A percentile compares a stretch with the other conserved stretches of the same genome.
Conservation (phyloP, 2,329 filamentous ascomycete species). For the Colletotrichum tropicale region DNA sequence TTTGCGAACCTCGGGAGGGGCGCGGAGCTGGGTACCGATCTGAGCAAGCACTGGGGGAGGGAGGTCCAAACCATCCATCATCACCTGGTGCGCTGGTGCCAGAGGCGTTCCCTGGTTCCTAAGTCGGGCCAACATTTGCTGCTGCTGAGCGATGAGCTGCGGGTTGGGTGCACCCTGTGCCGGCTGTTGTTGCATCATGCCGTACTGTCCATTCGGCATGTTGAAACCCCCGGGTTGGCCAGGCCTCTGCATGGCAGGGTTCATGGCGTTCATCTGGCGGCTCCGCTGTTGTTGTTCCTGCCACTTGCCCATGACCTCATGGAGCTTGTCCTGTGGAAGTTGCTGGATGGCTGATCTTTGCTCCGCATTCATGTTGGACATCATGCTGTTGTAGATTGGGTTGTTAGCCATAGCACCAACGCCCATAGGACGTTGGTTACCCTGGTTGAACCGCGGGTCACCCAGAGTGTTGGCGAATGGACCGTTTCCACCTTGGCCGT, state of each 20-base stretch:
- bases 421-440: conserved; percentile 45
- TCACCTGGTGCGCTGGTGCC: conserved; percentile 35
- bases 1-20: conserved; percentile 49
- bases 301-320: conserved; percentile 57
- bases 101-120: conserved; percentile 24
- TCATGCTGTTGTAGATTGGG: conserved; percentile 44
- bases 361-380: conserved; percentile 50
- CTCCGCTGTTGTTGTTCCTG: conserved; percentile 40
- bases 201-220: conserved; percentile 29
- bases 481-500: conserved; percentile 44
- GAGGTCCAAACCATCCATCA: conserved; percentile 56
- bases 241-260: conserved; percentile 34
- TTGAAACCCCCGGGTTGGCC: conserved; percentile 31
- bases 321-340: conserved; percentile 54
- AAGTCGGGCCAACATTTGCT: conserved; percentile 26
- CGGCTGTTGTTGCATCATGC: conserved; percentile 33
- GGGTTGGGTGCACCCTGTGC: conserved; percentile 29
- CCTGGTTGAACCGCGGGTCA: conserved; percentile 60
- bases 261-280: conserved; percentile 35
- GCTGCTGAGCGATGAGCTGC: conserved; percentile 27
- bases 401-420: conserved; percentile 38
- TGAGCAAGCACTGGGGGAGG: conserved; percentile 38
- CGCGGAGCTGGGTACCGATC: conserved; percentile 30
- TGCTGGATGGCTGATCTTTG: conserved; percentile 47
- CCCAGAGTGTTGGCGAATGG: conserved; percentile 53